phyloP scores from a whole-genome alignment of 1,284 basidiomycete species.

The Moesziomyces antarcticus region DNA sequence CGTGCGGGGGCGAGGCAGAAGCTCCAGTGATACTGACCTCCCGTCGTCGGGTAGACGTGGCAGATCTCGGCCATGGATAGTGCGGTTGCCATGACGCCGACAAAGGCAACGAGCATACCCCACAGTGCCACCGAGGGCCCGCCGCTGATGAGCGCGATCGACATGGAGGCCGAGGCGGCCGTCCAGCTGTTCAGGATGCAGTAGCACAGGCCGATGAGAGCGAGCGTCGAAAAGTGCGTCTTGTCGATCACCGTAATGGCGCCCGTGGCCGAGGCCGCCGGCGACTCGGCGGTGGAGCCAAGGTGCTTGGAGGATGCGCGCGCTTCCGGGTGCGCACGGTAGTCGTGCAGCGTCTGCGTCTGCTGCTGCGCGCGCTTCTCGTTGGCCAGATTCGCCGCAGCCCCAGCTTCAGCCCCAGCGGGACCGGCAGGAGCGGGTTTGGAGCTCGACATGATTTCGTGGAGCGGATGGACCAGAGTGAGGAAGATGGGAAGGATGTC shows the following conservation, averaged over 20 bases:
- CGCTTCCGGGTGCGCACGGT: conserved; percentile 9
- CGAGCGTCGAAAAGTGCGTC: conserved; percentile 44
- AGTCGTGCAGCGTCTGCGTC: conserved; percentile 37
- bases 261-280: background rate
- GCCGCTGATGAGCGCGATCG: conserved; percentile 64
- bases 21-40: conserved; percentile 69
- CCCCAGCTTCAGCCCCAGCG: background rate
- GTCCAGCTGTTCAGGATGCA: conserved; percentile 65
- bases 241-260: background rate
- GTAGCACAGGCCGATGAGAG: conserved; percentile 46
- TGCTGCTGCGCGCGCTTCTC: conserved; percentile 25
- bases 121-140: conserved; percentile 68
- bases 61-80: conserved; percentile 67
- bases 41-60: conserved; percentile 56
- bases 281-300: background rate
- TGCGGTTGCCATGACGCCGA: conserved; percentile 67
- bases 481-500: background rate
- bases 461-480: background rate
- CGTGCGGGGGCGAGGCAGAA: conserved; percentile 63
- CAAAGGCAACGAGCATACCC: conserved; percentile 67
- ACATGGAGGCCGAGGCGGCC: conserved; percentile 60
- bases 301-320: no score
- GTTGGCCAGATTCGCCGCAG: conserved; percentile 8
- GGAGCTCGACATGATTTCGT: background rate
- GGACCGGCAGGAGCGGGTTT: background rate